These are phyloP conservation scores for Filobasidium uniguttulatum DNA, from an alignment of 1,284 basidiomycete species.

Conservation along the genomic window DNA sequence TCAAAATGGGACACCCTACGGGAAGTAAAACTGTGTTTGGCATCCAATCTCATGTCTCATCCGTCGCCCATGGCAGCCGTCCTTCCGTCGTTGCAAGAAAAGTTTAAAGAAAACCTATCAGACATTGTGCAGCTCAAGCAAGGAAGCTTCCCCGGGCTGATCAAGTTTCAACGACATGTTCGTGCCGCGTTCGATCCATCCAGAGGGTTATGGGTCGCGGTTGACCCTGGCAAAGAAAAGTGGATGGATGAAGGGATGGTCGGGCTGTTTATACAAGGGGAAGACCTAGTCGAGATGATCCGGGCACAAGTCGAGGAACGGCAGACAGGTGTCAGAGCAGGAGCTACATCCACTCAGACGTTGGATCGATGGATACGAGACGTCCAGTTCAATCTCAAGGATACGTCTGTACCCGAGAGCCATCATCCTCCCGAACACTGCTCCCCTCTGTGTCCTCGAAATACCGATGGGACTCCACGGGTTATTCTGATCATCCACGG, in stretches of 20 bases:
- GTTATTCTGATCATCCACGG: constrained; percentile 33
- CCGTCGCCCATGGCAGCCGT: constrained; percentile 28
- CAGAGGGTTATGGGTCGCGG: constrained; percentile 24
- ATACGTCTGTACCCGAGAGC: not conserved
- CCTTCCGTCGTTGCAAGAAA: constrained; percentile 25
- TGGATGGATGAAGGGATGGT: constrained; percentile 37
- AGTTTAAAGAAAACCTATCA: constrained; percentile 25
- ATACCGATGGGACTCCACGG: constrained; percentile 13
- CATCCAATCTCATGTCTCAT: constrained; percentile 24
- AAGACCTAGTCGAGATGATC: constrained; percentile 27
- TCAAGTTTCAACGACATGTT: constrained; percentile 31
- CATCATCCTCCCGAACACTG: not conserved
- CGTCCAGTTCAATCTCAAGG: not conserved
- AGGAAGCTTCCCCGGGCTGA: constrained; percentile 19
- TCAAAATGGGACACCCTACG: constrained; percentile 32
- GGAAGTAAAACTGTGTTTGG: constrained; percentile 31
- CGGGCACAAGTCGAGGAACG: constrained; percentile 17
- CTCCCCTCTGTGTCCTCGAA: not conserved
- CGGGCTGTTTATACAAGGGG: constrained; percentile 26
- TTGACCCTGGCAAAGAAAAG: constrained; percentile 17
- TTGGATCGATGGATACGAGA: constrained; percentile 2
- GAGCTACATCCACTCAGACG: constrained; percentile 20
- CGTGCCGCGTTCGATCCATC: constrained; percentile 22
- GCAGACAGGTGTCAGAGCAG: constrained; percentile 19
- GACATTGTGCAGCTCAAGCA: constrained; percentile 13